phyloP scores from a whole-genome alignment of 179 eudicot species.

The Patellifolia procumbens region DNA sequence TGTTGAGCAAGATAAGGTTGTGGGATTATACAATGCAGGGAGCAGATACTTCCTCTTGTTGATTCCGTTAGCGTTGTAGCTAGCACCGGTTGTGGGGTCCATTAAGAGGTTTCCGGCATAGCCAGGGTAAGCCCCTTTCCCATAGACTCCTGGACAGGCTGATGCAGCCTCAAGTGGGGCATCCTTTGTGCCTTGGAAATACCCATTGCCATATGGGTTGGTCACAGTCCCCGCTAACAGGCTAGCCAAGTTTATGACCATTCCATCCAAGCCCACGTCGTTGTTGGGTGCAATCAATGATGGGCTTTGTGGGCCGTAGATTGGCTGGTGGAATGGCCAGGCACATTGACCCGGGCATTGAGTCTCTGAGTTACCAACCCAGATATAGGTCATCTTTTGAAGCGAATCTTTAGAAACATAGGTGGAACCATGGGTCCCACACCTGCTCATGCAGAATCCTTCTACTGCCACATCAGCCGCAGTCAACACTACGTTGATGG shows the following conservation, averaged over 20 bases:
- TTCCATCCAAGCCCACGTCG: slow-evolving; percentile 41
- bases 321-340: slow-evolving; percentile 43
- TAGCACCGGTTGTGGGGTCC: slow-evolving; percentile 35
- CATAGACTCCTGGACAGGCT: no score
- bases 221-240: slow-evolving; percentile 37
- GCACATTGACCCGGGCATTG: slow-evolving; percentile 45
- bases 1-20: slow-evolving; percentile 35
- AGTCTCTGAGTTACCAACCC: slow-evolving; percentile 39
- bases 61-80: slow-evolving; percentile 39
- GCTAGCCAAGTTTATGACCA: slow-evolving; percentile 37
- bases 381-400: slow-evolving; percentile 31
- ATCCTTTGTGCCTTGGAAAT: slow-evolving; percentile 38
- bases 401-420: slow-evolving; percentile 20
- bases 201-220: slow-evolving; percentile 39
- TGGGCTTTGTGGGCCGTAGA: slow-evolving; percentile 40
- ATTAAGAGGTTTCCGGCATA: no score
- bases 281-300: slow-evolving; percentile 36
- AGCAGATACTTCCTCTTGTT: slow-evolving; percentile 37
- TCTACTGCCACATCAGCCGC: slow-evolving; percentile 34
- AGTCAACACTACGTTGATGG: slow-evolving; percentile 36
- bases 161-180: slow-evolving; percentile 38
- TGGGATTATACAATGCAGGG: slow-evolving; percentile 41
- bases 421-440: slow-evolving; percentile 39
- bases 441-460: slow-evolving; percentile 33
- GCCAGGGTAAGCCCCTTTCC: no score